phyloP scores from a whole-genome alignment of 805 yeast genomes.

The Lipomyces yamadae region DNA sequence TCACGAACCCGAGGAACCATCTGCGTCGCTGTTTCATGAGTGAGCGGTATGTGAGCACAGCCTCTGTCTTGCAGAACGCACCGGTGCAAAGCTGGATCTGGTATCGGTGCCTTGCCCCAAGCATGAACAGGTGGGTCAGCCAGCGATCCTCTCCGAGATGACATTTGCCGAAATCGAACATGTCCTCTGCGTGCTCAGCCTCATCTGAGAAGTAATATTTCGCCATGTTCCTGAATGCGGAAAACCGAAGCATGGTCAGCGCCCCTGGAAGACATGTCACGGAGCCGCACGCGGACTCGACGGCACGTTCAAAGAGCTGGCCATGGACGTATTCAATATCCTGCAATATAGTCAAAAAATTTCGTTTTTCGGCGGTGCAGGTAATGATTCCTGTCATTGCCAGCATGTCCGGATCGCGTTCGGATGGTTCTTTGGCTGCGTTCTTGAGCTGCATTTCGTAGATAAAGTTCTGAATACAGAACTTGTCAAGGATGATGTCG shows the following conservation, averaged over 20 bases:
- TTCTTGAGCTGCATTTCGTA: conserved; percentile 30
- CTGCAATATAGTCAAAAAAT: conserved; percentile 27
- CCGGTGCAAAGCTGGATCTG: conserved; percentile 35
- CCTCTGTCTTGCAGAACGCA: conserved; percentile 37
- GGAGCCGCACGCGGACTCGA: conserved; percentile 34
- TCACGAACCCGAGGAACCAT: conserved; percentile 35
- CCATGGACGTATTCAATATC: conserved; percentile 36
- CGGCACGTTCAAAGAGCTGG: conserved; percentile 33
- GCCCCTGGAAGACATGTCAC: conserved; percentile 37
- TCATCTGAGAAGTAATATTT: conserved; percentile 31
- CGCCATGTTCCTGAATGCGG: conserved; percentile 33
- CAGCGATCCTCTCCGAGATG: conserved; percentile 36
- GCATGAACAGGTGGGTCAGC: conserved; percentile 36
- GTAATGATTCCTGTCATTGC: conserved; percentile 37
- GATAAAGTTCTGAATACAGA: conserved; percentile 28
- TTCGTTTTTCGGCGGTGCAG: conserved; percentile 29
- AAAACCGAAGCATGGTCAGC: conserved; percentile 33
- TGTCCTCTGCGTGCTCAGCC: conserved; percentile 32
- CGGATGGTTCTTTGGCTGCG: background rate
- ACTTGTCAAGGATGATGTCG: conserved; percentile 33
- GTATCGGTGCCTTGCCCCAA: conserved; percentile 32
- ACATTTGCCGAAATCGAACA: conserved; percentile 35
- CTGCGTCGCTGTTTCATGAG: conserved; percentile 35
- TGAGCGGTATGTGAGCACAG: conserved; percentile 25
- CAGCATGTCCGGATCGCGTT: conserved; percentile 25